Base-by-base conservation (phyloP, 345 rosid species). In the Eucalyptus regnans region DNA sequence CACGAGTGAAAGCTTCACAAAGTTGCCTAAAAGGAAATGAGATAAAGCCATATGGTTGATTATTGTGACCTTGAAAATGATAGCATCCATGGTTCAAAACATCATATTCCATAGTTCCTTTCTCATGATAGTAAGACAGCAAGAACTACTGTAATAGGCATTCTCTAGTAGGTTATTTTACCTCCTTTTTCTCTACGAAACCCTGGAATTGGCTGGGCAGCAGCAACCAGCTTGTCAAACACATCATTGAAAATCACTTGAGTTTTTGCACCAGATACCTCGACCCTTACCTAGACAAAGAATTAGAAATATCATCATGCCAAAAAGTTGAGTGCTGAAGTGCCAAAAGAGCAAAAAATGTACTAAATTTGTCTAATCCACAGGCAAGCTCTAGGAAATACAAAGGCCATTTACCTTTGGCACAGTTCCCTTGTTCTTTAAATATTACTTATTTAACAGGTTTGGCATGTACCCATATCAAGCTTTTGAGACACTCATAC, bases 171-270 rank as follows among this genome's bases (percentile, higher is more conserved):
- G 46, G 64, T 31, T 27, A 50, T 68, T 49, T 52, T 91, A 96
- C 99, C 99, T 94, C 99, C 99, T 92, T 97, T 96, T 86, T 91
- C 97, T 93, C 97, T 94, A 87, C 99, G 95, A 89, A 97, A 97
- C 37, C 99, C 99, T 1, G 99, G 99, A 86, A 96, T 97, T 87
- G 99, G 99, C 94, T 97, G 99, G 29, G 99, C 99, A 43, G 95
- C 99, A 90, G 96, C 98, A 46, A 96, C 99, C 97, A 97, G 96
- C 94, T 93, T 95, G 87, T 94, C 92, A 86, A 97, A 97, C 31
- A 95, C 98, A 66, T 90, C 56, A 89, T 95, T 90, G 68, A 94
- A 97, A 46, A 92, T 92, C 58, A 93, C 94, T 91, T 92, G 93
- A 86, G 98, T 97, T 92, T 91, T 95, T 76, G 93, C 92, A 86